Evolutionary conservation across 768 basidiomycete genomes (phyloP).

Genomic region (Tylopilus sp.): DNA sequence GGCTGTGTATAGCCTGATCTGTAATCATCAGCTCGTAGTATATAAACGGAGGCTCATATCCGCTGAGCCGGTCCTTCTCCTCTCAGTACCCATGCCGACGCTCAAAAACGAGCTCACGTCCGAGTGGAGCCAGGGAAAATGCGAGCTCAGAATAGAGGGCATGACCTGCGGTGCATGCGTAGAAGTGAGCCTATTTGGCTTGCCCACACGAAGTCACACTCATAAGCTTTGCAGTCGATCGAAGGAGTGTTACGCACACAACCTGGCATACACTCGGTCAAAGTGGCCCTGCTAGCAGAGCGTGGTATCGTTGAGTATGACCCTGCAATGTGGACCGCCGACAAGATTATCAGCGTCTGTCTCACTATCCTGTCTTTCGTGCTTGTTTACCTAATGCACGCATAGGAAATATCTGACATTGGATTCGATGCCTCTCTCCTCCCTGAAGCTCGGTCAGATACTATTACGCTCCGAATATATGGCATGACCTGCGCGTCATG

Average conservation of each 20-base stretch:
- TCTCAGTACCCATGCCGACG: conserved; percentile 1
- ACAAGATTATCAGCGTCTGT: conserved; percentile 69
- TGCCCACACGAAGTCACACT: not conserved
- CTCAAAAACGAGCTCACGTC: conserved; percentile 15
- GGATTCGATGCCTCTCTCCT: conserved; percentile 87
- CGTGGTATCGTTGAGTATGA: conserved; percentile 91
- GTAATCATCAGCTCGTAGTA: conserved; percentile 4
- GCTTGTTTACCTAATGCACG: conserved; percentile 4
- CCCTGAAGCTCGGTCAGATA: conserved; percentile 59
- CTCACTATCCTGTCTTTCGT: not conserved
- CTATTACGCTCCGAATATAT: conserved; percentile 73
- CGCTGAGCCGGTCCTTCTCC: not conserved
- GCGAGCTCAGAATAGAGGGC: conserved; percentile 79
- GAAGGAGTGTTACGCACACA: conserved; percentile 80
- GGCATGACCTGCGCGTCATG: conserved; percentile 92
- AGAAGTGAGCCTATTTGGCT: conserved; percentile 52
- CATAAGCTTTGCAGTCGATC: conserved; percentile 53
- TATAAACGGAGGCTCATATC: too few species aligned
- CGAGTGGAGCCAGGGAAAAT: conserved; percentile 42
- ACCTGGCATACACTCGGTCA: conserved; percentile 85
- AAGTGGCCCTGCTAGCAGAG: conserved; percentile 97
- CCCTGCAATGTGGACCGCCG: conserved; percentile 70
- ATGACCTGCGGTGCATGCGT: conserved; percentile 92
- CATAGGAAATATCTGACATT: conserved; percentile 87
- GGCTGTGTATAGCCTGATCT: not conserved